Evolutionary conservation across 1,284 basidiomycete species (phyloP).

Genomic region (Tremellales sp.): DNA sequence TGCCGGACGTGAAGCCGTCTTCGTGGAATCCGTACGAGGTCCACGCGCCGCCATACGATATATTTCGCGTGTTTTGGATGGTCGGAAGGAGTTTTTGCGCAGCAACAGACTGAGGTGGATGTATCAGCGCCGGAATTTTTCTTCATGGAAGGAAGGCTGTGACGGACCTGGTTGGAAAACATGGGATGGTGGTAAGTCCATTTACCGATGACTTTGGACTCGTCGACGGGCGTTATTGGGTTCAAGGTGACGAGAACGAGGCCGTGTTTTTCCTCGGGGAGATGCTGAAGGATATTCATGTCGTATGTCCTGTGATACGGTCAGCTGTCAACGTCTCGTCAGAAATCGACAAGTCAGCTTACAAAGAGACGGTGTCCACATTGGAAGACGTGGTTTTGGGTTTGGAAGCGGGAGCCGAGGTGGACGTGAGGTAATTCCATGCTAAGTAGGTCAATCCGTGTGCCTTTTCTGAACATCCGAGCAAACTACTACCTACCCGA

Average conservation of each 20-base stretch:
- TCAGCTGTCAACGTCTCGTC: background rate
- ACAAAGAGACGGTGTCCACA: conserved; percentile 63
- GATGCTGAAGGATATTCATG: conserved; percentile 75
- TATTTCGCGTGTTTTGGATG: conserved; percentile 64
- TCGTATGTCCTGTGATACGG: conserved; percentile 53
- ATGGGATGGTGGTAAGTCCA: conserved; percentile 70
- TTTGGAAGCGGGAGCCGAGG: conserved; percentile 47
- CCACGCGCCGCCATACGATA: conserved; percentile 76
- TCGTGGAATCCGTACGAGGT: conserved; percentile 74
- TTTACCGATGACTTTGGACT: conserved; percentile 53
- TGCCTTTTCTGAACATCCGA: background rate
- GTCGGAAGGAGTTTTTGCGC: conserved; percentile 16
- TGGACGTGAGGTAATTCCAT: conserved; percentile 69
- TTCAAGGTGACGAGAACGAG: conserved; percentile 74
- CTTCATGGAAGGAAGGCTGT: background rate
- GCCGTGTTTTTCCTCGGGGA: conserved; percentile 59
- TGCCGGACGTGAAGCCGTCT: conserved; percentile 65
- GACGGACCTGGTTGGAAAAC: conserved; percentile 50
- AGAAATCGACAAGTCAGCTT: conserved; percentile 29
- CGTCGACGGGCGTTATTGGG: conserved; percentile 62
- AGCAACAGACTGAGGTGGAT: conserved; percentile 9
- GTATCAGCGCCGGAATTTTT: background rate
- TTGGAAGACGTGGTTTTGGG: conserved; percentile 51
- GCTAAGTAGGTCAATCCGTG: conserved; percentile 11
- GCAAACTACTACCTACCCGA: conserved; percentile 50